Percentiles rank a stretch among this genome's conserved stretches.
These are phyloP conservation scores for Rhizopus sp. DNA, from an alignment of 371 early-diverging fungal species.

Conservation along the genomic window DNA sequence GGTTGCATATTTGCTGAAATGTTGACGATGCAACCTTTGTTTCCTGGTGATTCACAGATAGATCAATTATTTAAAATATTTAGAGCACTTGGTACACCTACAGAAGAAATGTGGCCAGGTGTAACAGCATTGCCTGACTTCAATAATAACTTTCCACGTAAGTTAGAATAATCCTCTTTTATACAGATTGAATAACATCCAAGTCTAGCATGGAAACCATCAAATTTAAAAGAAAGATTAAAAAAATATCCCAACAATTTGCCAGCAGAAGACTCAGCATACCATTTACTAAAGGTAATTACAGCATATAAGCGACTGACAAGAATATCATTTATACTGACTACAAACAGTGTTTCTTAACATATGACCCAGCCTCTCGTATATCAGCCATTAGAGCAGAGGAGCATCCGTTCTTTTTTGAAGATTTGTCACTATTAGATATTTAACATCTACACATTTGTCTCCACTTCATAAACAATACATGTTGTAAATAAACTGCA, in stretches of 20 bases:
- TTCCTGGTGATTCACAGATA: slow-evolving; percentile 58
- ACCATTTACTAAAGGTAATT: slow-evolving; percentile 24
- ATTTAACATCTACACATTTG: neutral
- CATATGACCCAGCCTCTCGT: slow-evolving; percentile 32
- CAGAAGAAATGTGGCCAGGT: slow-evolving; percentile 89
- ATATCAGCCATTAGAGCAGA: slow-evolving; percentile 32
- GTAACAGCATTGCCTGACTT: slow-evolving; percentile 69
- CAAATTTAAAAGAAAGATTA: slow-evolving; percentile 9
- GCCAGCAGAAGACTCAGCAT: slow-evolving; percentile 13
- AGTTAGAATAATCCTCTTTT: neutral
- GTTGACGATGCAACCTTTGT: slow-evolving; percentile 77
- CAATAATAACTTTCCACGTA: slow-evolving; percentile 26
- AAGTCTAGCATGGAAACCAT: slow-evolving; percentile 25
- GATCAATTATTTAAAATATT: slow-evolving; percentile 24
- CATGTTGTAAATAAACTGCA: no score
- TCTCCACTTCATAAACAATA: no score
- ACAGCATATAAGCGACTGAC: neutral
- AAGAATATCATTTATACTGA: neutral
- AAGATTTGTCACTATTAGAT: slow-evolving; percentile 19
- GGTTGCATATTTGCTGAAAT: slow-evolving; percentile 99
- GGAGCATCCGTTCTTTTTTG: slow-evolving; percentile 28
- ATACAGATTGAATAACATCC: neutral
- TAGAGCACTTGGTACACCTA: slow-evolving; percentile 90
- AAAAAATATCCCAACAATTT: slow-evolving; percentile 5
- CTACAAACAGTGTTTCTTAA: slow-evolving; percentile 22